Conservation (phyloP, 306 rosid genomes). For the Hippophae tibetana region DNA sequence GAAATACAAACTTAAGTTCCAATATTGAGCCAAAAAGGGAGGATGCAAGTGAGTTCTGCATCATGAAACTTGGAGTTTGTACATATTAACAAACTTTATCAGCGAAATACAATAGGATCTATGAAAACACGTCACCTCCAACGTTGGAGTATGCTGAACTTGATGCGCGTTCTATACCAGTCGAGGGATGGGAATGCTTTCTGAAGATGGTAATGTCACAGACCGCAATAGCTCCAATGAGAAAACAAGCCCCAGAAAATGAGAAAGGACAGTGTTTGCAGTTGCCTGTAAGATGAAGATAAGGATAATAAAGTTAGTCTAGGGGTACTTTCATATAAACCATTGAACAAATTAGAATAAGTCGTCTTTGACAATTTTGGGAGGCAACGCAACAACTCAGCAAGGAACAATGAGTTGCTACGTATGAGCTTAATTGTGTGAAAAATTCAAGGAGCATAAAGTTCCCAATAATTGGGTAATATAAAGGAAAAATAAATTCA, state of each 20-base stretch:
- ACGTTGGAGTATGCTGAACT: neutral
- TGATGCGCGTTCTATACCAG: constrained; percentile 31
- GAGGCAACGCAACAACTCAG: too few relatives aligned
- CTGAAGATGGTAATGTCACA: constrained; percentile 62
- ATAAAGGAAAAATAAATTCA: too few relatives aligned
- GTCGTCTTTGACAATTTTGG: too few relatives aligned
- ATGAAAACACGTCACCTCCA: constrained; percentile 3
- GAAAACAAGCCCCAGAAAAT: constrained; percentile 82
- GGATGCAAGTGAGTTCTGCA: neutral
- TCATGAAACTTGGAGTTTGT: neutral
- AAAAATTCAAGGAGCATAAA: too few relatives aligned
- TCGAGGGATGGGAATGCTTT: constrained; percentile 47
- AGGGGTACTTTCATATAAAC: too few relatives aligned
- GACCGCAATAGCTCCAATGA: constrained; percentile 85
- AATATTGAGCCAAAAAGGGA: too few relatives aligned
- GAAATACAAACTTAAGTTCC: too few relatives aligned
- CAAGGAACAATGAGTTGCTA: too few relatives aligned
- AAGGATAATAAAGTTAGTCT: constrained; percentile 5
- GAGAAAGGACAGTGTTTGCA: constrained; percentile 90
- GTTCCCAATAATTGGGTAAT: too few relatives aligned
- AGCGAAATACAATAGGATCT: neutral
- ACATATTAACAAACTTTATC: neutral
- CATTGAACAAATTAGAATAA: too few relatives aligned
- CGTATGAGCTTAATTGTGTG: too few relatives aligned
- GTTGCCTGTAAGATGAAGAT: constrained; percentile 56